Conservation (phyloP, 179 eudicot genomes). For the Beta lomatogona region DNA sequence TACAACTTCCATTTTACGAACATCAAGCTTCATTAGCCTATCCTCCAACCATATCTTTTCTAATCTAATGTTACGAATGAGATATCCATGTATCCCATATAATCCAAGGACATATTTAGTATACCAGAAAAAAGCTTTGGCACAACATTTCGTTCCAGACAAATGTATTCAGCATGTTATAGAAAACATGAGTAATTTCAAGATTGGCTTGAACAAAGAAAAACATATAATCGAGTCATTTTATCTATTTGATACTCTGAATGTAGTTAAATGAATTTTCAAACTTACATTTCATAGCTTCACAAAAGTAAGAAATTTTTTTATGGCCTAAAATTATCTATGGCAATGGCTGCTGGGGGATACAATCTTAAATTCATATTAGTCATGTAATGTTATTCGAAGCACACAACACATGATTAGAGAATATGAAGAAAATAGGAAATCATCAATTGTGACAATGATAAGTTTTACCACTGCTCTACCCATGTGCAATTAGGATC, state of each 20-base stretch:
- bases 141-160: neutral
- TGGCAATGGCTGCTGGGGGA: neutral
- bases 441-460: slow-evolving; percentile 5
- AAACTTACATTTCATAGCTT: neutral
- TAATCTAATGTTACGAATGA: neutral
- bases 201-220: neutral
- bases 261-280: neutral
- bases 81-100: neutral
- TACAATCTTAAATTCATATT: neutral
- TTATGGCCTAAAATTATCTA: neutral
- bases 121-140: neutral
- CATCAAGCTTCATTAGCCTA: neutral
- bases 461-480: slow-evolving; percentile 44
- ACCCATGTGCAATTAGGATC: slow-evolving; percentile 59
- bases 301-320: neutral
- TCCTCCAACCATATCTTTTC: neutral
- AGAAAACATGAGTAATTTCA: neutral
- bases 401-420: neutral
- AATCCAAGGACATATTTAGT: too few relatives aligned
- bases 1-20: neutral
- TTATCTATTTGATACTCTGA: neutral
- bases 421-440: neutral
- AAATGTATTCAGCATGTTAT: neutral
- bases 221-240: neutral
- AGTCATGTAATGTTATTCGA: neutral